Evolutionary conservation across 169 alveolate species (phyloP).

Genomic region (Eimeria praecox): DNA sequence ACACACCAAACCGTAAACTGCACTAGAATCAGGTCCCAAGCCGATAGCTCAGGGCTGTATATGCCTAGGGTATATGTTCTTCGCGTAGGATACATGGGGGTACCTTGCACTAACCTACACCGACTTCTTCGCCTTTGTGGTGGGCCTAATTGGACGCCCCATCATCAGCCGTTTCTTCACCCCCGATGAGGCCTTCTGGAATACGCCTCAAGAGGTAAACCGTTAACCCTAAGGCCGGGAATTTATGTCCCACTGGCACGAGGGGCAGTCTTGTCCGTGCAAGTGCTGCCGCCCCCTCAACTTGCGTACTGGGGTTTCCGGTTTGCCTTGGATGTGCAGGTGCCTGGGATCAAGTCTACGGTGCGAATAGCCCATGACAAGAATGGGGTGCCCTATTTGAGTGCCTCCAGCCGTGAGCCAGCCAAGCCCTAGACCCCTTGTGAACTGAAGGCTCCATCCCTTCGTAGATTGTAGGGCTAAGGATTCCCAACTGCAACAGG

Average conservation of each 20-base stretch:
- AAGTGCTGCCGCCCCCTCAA: neutral
- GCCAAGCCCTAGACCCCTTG: neutral
- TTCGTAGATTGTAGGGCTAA: neutral
- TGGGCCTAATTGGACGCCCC: conserved; percentile 29
- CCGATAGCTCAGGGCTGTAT: neutral
- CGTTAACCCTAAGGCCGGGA: neutral
- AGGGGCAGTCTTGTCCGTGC: neutral
- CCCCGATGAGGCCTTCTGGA: conserved; percentile 30
- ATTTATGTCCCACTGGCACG: neutral
- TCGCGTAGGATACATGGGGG: conserved; percentile 5
- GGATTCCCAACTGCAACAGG: neutral
- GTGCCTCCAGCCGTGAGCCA: conserved; percentile 60
- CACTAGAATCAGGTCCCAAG: neutral
- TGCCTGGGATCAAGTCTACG: conserved; percentile 14
- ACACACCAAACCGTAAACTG: neutral
- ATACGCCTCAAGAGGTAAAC: conserved; percentile 22
- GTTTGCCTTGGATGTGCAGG: neutral
- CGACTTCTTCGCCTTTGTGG: conserved; percentile 46
- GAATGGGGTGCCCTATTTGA: conserved; percentile 37
- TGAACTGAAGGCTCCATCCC: neutral
- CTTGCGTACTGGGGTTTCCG: neutral
- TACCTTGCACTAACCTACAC: conserved; percentile 12
- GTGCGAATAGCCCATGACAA: neutral
- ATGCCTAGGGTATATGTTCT: neutral
- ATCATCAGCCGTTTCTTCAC: conserved; percentile 13